phyloP scores from a whole-genome alignment of 345 rosid species.

The Camelina hispida region DNA sequence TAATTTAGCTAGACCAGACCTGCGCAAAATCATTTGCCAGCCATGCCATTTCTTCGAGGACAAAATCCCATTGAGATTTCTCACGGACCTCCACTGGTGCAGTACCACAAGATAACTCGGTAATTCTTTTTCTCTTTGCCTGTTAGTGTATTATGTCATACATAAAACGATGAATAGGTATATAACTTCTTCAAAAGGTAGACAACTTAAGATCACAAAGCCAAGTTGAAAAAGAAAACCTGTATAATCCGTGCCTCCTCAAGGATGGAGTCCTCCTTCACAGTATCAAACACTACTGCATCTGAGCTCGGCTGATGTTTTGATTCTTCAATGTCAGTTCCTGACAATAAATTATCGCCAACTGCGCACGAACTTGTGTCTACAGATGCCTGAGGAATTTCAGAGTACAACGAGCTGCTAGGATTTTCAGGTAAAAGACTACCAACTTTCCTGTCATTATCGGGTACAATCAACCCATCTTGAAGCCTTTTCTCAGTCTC shows the following conservation, averaged over 20 bases:
- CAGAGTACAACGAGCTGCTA: conserved; percentile 39
- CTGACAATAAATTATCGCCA: conserved; percentile 36
- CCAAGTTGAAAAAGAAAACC: conserved; percentile 55
- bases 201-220: conserved; percentile 32
- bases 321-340: conserved; percentile 43
- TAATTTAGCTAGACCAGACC: conserved; percentile 55
- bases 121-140: conserved; percentile 89
- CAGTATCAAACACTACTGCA: conserved; percentile 59
- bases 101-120: conserved; percentile 73
- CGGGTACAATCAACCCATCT: conserved; percentile 47
- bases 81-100: conserved; percentile 54
- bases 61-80: conserved; percentile 92
- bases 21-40: conserved; percentile 98
- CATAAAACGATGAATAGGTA: conserved; percentile 34
- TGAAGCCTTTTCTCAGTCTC: conserved; percentile 47
- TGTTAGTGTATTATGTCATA: conserved; percentile 50
- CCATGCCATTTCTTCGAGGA: conserved; percentile 99
- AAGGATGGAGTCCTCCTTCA: conserved; percentile 77
- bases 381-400: conserved; percentile 46
- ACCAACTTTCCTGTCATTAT: conserved; percentile 47
- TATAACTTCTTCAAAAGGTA: conserved; percentile 22
- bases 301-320: conserved; percentile 55
- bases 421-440: conserved; percentile 43
- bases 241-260: conserved; percentile 90
- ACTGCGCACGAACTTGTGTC: conserved; percentile 37